These are phyloP conservation scores for Kwoniella dendrophila DNA, from an alignment of 768 basidiomycete species.

Conservation along the genomic window DNA sequence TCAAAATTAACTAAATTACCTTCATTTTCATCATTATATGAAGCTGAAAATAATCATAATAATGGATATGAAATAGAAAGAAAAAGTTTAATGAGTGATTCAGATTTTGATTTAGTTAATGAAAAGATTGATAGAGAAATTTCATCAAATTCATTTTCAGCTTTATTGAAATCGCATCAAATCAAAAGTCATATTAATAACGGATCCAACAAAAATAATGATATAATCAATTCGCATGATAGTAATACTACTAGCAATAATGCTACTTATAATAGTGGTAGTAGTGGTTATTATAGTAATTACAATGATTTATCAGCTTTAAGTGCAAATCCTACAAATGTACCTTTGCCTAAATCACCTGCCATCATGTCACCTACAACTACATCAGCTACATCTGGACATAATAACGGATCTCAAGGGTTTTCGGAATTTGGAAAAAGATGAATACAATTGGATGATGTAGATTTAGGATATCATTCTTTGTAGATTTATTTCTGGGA, in stretches of 20 bases:
- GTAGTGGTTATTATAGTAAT: neutral
- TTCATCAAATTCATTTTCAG: neutral
- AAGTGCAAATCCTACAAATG: neutral
- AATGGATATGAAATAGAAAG: no score
- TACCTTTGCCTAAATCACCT: slow-evolving; percentile 7
- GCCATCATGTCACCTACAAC: neutral
- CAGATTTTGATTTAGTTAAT: neutral
- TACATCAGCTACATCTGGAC: no score
- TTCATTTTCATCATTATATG: slow-evolving; percentile 2
- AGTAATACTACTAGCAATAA: neutral
- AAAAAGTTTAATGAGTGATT: neutral
- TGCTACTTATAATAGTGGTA: neutral
- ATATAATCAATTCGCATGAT: neutral
- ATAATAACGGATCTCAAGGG: no score
- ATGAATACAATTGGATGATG: no score
- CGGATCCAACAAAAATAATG: neutral
- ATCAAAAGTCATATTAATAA: no score
- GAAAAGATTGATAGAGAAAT: neutral
- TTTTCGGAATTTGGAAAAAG: no score
- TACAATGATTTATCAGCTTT: neutral
- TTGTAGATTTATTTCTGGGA: no score
- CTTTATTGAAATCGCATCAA: no score
- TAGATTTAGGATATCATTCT: no score
- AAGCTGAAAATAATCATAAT: neutral
- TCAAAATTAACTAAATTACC: slow-evolving; percentile 2